A percentile compares a stretch with the other conserved stretches of the same genome.
Conservation (phyloP, 371 early-diverging fungal genomes). For the Circinella umbellata region DNA sequence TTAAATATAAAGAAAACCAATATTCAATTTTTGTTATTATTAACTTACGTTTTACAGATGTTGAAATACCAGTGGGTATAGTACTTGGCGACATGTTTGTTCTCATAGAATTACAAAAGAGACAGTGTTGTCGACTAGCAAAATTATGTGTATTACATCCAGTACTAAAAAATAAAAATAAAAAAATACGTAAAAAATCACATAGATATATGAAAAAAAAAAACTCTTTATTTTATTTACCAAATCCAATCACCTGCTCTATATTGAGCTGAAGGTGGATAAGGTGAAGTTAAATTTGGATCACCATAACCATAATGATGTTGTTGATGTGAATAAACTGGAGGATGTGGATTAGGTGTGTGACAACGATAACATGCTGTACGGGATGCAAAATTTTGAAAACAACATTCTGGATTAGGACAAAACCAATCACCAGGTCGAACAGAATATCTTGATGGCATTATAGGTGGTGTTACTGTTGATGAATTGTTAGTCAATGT, state of each 20-base stretch:
- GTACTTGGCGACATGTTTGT: slow-evolving; percentile 3
- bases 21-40: too few relatives aligned
- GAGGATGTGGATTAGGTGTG: slow-evolving; percentile 51
- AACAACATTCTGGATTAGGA: slow-evolving; percentile 69
- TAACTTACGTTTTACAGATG: slow-evolving; percentile 20
- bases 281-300: slow-evolving; percentile 49
- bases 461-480: neutral
- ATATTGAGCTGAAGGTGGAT: slow-evolving; percentile 38
- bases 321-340: slow-evolving; percentile 19
- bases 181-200: neutral
- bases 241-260: slow-evolving; percentile 71
- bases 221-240: slow-evolving; percentile 16
- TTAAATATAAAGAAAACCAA: neutral
- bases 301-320: slow-evolving; percentile 15
- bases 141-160: slow-evolving; percentile 67
- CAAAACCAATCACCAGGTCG: slow-evolving; percentile 81
- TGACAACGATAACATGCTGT: slow-evolving; percentile 65
- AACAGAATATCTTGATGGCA: slow-evolving; percentile 23
- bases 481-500: too few relatives aligned
- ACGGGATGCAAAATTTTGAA: slow-evolving; percentile 81
- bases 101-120: slow-evolving; percentile 51
- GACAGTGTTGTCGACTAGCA: slow-evolving; percentile 65
- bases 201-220: too few relatives aligned
- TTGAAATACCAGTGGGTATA: neutral
- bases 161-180: slow-evolving; percentile 30